phyloP scores from a whole-genome alignment of 2,329 filamentous ascomycete genomes.

The Fusarium clavum region DNA sequence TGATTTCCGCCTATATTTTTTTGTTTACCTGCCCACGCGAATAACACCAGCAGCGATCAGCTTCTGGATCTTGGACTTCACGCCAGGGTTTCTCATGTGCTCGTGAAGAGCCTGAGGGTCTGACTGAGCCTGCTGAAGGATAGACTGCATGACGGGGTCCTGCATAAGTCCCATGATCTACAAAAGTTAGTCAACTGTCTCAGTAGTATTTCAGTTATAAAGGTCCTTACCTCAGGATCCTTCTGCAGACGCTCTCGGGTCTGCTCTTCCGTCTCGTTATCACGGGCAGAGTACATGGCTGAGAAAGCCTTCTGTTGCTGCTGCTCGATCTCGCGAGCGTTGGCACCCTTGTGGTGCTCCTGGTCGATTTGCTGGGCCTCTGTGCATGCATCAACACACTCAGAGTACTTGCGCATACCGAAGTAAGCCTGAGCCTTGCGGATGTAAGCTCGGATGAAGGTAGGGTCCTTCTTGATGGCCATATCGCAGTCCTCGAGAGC shows the following conservation, averaged over 20 bases:
- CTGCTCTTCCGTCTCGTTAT: conserved; percentile 96
- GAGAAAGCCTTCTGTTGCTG: conserved; percentile 93
- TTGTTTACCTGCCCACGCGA: conserved; percentile 68
- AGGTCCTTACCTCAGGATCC: conserved; percentile 82
- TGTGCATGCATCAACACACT: conserved; percentile 88
- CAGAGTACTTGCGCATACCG: conserved; percentile 98
- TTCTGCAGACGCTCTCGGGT: conserved; percentile 89
- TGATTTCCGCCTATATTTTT: conserved; percentile 3
- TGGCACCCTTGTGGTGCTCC: conserved; percentile 75
- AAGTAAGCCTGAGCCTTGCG: conserved; percentile 96
- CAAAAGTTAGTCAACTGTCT: conserved; percentile 45
- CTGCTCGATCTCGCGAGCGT: conserved; percentile 90
- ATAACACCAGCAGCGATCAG: conserved; percentile 94
- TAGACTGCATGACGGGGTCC: conserved; percentile 97
- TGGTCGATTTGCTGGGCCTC: conserved; percentile 83
- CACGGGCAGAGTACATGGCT: conserved; percentile 89
- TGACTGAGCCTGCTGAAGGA: conserved; percentile 94
- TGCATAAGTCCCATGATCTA: conserved; percentile 90
- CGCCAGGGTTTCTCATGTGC: conserved; percentile 93
- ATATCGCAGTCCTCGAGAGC: conserved; percentile 92
- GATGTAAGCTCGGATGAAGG: conserved; percentile 95
- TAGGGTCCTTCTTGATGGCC: conserved; percentile 89
- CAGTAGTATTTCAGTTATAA: not conserved
- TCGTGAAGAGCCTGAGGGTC: conserved; percentile 93
- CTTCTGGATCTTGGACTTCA: conserved; percentile 93